phyloP scores from a whole-genome alignment of 2,329 filamentous ascomycete genomes.

The Colletotrichum tofieldiae region DNA sequence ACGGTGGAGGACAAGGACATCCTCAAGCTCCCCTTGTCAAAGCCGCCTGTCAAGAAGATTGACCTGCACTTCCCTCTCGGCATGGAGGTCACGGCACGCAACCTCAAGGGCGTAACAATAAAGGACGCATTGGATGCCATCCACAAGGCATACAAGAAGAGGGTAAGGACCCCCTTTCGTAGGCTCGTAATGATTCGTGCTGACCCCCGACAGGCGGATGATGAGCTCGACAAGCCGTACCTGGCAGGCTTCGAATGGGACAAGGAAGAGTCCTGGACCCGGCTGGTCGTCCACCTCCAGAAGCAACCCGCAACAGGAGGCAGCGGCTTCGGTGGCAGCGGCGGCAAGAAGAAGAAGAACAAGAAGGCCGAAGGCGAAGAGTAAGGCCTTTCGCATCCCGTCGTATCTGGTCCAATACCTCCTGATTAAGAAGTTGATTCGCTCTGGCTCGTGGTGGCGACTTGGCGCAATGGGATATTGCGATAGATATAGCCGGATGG shows the following conservation, averaged over 20 bases:
- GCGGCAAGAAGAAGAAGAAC: conserved; percentile 77
- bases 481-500: conserved; percentile 59
- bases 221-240: conserved; percentile 90
- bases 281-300: conserved; percentile 88
- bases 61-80: conserved; percentile 93
- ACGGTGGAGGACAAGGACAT: conserved; percentile 87
- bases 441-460: conserved; percentile 56
- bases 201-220: conserved; percentile 77
- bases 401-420: conserved; percentile 59
- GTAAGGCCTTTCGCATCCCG: conserved; percentile 45
- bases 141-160: conserved; percentile 97
- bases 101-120: conserved; percentile 95
- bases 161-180: conserved; percentile 72
- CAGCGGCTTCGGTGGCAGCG: conserved; percentile 53
- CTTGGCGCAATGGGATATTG: conserved; percentile 60
- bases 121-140: conserved; percentile 97
- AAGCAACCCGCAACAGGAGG: conserved; percentile 71
- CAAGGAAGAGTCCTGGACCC: conserved; percentile 91
- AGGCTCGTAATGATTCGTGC: not conserved
- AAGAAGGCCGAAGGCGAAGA: conserved; percentile 65
- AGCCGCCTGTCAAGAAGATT: conserved; percentile 92
- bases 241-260: conserved; percentile 98
- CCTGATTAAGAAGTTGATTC: conserved; percentile 52
- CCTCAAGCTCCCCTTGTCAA: conserved; percentile 85
- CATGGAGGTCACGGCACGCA: conserved; percentile 89